Base-by-base conservation (phyloP, 2,329 filamentous ascomycete species). In the Aspergillus hiratsukae region DNA sequence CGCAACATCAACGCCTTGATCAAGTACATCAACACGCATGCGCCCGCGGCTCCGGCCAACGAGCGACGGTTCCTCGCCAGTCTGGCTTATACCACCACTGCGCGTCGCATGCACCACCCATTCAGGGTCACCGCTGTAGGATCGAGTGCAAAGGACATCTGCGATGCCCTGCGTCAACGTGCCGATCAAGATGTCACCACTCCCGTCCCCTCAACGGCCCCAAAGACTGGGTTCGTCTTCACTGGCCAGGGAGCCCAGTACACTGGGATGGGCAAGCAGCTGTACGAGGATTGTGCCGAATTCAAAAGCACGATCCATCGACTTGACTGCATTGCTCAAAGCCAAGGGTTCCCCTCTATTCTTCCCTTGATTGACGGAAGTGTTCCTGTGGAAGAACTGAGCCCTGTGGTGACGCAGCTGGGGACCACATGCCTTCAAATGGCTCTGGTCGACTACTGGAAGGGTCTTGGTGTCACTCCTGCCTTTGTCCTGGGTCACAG, bases 11-110 rank as follows among this genome's bases (percentile, higher is more conserved):
- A 83, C 65, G 73, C 74, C 7, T 74, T 87, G 5, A 72, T 84
- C 9, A 64, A 65, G 0, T 83, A 79, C 72, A 77, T 87, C 56
- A 77, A 80, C 10, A 73, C 80, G 46, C 75, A 80, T 0, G 76
- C 81, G 4, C 53, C 40, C 14, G 49, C 48, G 11, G 48, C 48
- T 25, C 52, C 45, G 35, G 35, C 29, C 19, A 51, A 60, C 7
- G 52, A 58, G 3, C 78, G 78, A 1, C 49, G 68, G 0, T 78
- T 80, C 0, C 66, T 88, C 1, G 75, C 80, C 1, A 74, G 83
- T 57, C 71, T 89, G 1, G 81, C 85, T 0, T 89, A 88, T 70
- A 86, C 84, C 1, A 85, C 83, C 0, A 87, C 85, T 9, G 87
- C 87, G 14, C 71, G 78, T n/a, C 71, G 76, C 1, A 58, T 65